Evolutionary conservation across 768 basidiomycete species (phyloP).

Genomic region (Termitomyces bulborhizus): DNA sequence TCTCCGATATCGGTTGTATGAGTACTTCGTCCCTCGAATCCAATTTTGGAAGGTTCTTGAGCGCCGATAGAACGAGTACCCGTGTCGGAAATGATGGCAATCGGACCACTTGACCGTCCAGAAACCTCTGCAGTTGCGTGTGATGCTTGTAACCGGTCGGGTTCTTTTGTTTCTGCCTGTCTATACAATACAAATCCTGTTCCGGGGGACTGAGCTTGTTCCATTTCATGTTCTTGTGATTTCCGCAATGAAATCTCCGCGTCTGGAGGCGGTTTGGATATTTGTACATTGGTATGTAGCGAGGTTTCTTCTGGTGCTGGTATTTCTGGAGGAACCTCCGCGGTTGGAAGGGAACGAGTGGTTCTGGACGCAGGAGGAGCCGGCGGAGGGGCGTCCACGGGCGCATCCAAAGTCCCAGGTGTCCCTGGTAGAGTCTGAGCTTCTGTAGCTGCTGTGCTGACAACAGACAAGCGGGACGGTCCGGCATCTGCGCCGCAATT

Average conservation of each 20-base stretch:
- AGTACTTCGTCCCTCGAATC: background rate
- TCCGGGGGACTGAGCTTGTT: background rate
- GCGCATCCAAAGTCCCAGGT: slow-evolving; percentile 19
- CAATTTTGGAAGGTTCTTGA: background rate
- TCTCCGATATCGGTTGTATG: background rate
- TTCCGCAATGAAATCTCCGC: background rate
- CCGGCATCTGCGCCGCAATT: slow-evolving; percentile 24
- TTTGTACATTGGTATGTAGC: background rate
- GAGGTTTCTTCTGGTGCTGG: background rate
- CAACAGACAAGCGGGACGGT: slow-evolving; percentile 37
- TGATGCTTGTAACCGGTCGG: background rate
- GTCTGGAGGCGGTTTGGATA: background rate
- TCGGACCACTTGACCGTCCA: background rate
- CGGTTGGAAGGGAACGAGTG: background rate
- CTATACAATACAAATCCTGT: background rate
- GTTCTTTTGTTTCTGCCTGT: background rate
- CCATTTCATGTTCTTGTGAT: background rate
- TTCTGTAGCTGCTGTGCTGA: slow-evolving; percentile 42
- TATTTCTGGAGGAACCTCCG: background rate
- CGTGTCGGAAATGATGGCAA: background rate
- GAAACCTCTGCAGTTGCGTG: background rate
- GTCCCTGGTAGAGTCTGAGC: slow-evolving; percentile 28
- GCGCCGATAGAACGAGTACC: background rate
- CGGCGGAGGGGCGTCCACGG: background rate
- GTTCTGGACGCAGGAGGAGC: background rate